Evolutionary conservation across 2,329 filamentous ascomycete genomes (phyloP).

Genomic region (Eutypella sp.): DNA sequence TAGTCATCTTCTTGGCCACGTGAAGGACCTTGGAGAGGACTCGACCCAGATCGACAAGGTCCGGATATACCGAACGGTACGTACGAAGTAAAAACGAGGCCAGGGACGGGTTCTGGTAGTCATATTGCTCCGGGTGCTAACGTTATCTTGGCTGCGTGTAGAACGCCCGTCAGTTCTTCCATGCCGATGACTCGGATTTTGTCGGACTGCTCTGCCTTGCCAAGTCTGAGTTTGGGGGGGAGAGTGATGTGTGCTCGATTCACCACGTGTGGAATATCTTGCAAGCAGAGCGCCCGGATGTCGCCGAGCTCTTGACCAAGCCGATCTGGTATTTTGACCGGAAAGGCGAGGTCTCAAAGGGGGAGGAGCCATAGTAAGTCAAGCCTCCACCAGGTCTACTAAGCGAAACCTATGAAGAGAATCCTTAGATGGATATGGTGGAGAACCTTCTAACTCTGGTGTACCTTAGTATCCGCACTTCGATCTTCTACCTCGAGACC

Average conservation of each 20-base stretch:
- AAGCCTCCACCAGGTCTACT: neutral
- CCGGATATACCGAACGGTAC: slow-evolving; percentile 74
- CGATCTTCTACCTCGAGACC: slow-evolving; percentile 73
- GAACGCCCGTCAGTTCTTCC: slow-evolving; percentile 79
- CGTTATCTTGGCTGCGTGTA: neutral
- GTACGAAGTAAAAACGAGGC: neutral
- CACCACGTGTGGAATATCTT: slow-evolving; percentile 81
- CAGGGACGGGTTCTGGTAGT: too few relatives aligned
- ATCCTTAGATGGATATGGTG: too few relatives aligned
- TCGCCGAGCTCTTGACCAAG: slow-evolving; percentile 67
- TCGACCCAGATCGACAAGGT: slow-evolving; percentile 77
- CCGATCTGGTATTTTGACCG: slow-evolving; percentile 91
- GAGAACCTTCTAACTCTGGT: too few relatives aligned
- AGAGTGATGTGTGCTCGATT: slow-evolving; percentile 73
- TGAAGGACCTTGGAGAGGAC: slow-evolving; percentile 84
- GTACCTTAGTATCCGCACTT: slow-evolving; percentile 49
- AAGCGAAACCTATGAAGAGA: too few relatives aligned
- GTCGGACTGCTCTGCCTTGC: slow-evolving; percentile 80
- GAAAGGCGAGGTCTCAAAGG: slow-evolving; percentile 74
- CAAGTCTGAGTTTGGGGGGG: slow-evolving; percentile 72
- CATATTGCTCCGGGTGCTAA: too few relatives aligned
- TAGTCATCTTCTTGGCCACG: slow-evolving; percentile 82
- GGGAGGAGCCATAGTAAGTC: slow-evolving; percentile 60
- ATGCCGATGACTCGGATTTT: slow-evolving; percentile 76
- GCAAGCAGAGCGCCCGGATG: slow-evolving; percentile 69